These are phyloP conservation scores for Tylopilus balloui DNA, from an alignment of 768 basidiomycete genomes.

Conservation along the genomic window DNA sequence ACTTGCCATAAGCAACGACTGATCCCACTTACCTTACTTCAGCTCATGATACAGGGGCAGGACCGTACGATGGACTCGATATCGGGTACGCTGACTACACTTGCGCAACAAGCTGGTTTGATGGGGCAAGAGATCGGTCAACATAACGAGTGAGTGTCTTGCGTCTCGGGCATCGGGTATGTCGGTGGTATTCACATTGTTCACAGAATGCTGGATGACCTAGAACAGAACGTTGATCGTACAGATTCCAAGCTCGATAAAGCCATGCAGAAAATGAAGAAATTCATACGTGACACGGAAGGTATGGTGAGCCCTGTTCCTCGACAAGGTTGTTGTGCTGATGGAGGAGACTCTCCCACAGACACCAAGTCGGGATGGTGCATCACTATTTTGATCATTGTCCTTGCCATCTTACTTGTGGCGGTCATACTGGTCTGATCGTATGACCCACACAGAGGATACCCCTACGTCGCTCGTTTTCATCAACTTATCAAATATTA, in stretches of 20 bases:
- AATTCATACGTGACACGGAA: conserved; percentile 84
- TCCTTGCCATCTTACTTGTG: conserved; percentile 72
- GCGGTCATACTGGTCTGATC: conserved; percentile 70
- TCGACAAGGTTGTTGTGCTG: not conserved
- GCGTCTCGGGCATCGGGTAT: conserved; percentile 8
- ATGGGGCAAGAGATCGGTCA: conserved; percentile 92
- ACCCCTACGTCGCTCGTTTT: conserved; percentile 6
- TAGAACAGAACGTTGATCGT: conserved; percentile 67
- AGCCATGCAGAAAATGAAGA: conserved; percentile 67
- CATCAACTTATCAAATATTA: conserved; percentile 17
- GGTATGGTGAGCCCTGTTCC: conserved; percentile 31
- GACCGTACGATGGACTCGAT: conserved; percentile 87
- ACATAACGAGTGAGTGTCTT: conserved; percentile 75
- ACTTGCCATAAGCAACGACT: not conserved
- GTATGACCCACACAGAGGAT: conserved; percentile 2
- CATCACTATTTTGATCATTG: conserved; percentile 76
- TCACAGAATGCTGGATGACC: conserved; percentile 71
- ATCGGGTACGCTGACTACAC: conserved; percentile 75
- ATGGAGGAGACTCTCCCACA: conserved; percentile 20
- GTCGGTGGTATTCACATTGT: not conserved
- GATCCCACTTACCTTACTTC: conserved; percentile 4
- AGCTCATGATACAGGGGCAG: conserved; percentile 87
- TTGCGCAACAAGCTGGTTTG: conserved; percentile 87
- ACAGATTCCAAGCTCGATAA: conserved; percentile 61
- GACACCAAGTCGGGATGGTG: conserved; percentile 91